A percentile compares a stretch with the other conserved stretches of the same genome.
These are phyloP conservation scores for Ophiocordyceps camponoti-leonardi DNA, from an alignment of 2,329 filamentous ascomycete species.

Conservation along the genomic window DNA sequence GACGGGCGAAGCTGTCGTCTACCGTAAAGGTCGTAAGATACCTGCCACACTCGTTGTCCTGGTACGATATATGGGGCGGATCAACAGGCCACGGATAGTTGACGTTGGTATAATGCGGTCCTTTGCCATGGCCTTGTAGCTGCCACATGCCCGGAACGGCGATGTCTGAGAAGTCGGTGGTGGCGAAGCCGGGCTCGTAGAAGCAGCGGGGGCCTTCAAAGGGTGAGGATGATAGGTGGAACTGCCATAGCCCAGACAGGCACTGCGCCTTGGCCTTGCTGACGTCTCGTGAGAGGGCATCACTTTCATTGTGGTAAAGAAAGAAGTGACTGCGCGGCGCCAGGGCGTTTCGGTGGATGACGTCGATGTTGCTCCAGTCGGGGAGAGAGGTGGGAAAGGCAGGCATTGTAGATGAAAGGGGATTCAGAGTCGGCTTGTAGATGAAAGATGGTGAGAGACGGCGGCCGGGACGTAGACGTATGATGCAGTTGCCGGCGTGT, in stretches of 20 bases:
- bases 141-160: slow-evolving; percentile 56
- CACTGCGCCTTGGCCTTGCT: slow-evolving; percentile 20
- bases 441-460: not conserved
- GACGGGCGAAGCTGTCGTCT: slow-evolving; percentile 23
- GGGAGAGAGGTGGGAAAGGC: slow-evolving; percentile 11
- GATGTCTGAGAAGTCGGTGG: slow-evolving; percentile 22
- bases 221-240: slow-evolving; percentile 28
- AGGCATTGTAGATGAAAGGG: not conserved
- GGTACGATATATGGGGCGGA: slow-evolving; percentile 44
- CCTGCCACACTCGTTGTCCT: slow-evolving; percentile 48
- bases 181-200: slow-evolving; percentile 17
- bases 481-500: no score
- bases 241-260: slow-evolving; percentile 38
- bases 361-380: slow-evolving; percentile 43
- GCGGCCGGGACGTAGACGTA: no score
- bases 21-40: slow-evolving; percentile 42
- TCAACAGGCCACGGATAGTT: slow-evolving; percentile 50
- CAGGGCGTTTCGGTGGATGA: slow-evolving; percentile 43
- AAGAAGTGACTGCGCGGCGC: slow-evolving; percentile 39
- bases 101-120: slow-evolving; percentile 55
- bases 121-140: slow-evolving; percentile 43
- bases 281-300: slow-evolving; percentile 27
- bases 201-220: slow-evolving; percentile 26
- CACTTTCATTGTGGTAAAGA: slow-evolving; percentile 28
- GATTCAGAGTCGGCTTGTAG: no score